phyloP scores from a whole-genome alignment of 2,329 filamentous ascomycete genomes.

The Davidsoniella virescens region DNA sequence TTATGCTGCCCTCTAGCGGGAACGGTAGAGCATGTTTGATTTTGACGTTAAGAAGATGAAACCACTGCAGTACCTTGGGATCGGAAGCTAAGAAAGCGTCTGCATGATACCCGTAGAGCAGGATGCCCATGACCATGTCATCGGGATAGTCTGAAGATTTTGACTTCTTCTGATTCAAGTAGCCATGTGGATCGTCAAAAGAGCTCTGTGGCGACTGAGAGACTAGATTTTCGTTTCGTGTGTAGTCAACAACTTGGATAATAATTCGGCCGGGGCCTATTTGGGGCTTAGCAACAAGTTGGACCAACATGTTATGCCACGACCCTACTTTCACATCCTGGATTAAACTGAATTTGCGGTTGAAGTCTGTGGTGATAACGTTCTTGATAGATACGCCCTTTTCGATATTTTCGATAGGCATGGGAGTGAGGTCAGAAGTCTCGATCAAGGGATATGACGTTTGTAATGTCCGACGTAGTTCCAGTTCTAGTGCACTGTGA shows the following conservation, averaged over 20 bases:
- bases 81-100: background rate
- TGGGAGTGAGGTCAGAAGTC: no score
- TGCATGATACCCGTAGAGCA: constrained; percentile 8
- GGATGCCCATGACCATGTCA: constrained; percentile 19
- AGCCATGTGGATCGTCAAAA: background rate
- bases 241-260: constrained; percentile 73
- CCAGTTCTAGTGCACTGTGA: no score
- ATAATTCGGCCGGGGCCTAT: constrained; percentile 31
- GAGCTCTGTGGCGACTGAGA: constrained; percentile 2
- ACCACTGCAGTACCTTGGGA: constrained; percentile 6
- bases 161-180: no score
- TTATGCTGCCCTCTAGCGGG: background rate
- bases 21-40: background rate
- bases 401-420: constrained; percentile 13
- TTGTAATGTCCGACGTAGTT: no score
- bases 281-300: constrained; percentile 43
- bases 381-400: constrained; percentile 25
- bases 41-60: constrained; percentile 1
- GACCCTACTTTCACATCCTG: constrained; percentile 38
- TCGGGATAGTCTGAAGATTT: constrained; percentile 12
- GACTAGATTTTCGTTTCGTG: constrained; percentile 35
- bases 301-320: constrained; percentile 55
- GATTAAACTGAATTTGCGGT: constrained; percentile 34
- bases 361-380: constrained; percentile 30
- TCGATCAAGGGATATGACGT: no score